phyloP scores from a whole-genome alignment of 2,329 filamentous ascomycete species.

The Conoideocrella luteorostrata region DNA sequence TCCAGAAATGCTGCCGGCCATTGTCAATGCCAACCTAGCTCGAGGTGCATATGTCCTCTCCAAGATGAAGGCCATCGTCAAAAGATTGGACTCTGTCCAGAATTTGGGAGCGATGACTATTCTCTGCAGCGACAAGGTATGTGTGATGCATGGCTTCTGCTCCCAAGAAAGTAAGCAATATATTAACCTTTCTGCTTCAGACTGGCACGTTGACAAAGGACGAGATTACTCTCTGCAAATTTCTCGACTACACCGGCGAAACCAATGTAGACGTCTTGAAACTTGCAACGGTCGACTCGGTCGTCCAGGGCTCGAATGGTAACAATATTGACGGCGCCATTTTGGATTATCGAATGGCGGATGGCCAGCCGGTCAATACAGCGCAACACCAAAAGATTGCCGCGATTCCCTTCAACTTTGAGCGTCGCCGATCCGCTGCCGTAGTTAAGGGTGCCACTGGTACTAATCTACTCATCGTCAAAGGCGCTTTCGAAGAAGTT shows the following conservation, averaged over 20 bases:
- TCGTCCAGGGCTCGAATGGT: conserved; percentile 18
- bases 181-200: no score
- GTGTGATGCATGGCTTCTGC: not conserved
- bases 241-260: conserved; percentile 14
- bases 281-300: conserved; percentile 20
- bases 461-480: conserved; percentile 21
- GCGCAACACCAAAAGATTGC: conserved; percentile 17
- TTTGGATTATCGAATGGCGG: conserved; percentile 10
- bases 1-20: conserved; percentile 24
- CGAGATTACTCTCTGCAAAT: conserved; percentile 19
- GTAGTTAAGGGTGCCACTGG: conserved; percentile 17
- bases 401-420: conserved; percentile 20
- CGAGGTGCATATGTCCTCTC: conserved; percentile 20
- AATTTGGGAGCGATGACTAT: conserved; percentile 24
- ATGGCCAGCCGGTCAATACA: conserved; percentile 12
- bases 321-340: conserved; percentile 24
- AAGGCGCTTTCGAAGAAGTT: conserved; percentile 23
- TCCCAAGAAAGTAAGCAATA: no score
- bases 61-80: conserved; percentile 29
- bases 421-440: conserved; percentile 18
- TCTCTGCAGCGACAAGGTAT: conserved; percentile 23
- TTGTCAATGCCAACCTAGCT: conserved; percentile 23
- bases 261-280: conserved; percentile 16
- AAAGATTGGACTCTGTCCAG: conserved; percentile 25
- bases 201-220: conserved; percentile 24